Evolutionary conservation across 768 basidiomycete genomes (phyloP).

Genomic region (Psilocybe azurescens): DNA sequence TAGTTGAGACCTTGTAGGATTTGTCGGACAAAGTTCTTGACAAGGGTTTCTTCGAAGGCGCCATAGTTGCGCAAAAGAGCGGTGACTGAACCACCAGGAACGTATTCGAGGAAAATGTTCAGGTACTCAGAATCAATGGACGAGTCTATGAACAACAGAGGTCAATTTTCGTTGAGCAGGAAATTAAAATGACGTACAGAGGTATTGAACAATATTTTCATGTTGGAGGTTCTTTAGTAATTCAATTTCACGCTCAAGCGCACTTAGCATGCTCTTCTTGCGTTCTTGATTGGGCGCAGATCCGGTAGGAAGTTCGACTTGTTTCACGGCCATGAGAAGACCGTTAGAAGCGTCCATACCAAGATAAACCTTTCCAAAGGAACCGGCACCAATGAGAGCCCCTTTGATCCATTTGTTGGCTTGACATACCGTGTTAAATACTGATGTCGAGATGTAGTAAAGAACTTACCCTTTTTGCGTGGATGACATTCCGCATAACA

Average conservation of each 20-base stretch:
- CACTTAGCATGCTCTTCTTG: constrained; percentile 91
- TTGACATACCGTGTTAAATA: constrained; percentile 20
- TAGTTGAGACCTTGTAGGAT: constrained; percentile 90
- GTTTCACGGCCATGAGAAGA: constrained; percentile 96
- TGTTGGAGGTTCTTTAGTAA: constrained; percentile 92
- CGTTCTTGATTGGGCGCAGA: constrained; percentile 88
- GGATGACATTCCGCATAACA: constrained; percentile 35
- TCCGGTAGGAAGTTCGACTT: constrained; percentile 90
- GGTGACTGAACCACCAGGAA: constrained; percentile 93
- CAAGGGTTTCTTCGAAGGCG: constrained; percentile 91
- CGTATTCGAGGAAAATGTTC: constrained; percentile 97
- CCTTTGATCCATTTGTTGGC: constrained; percentile 98
- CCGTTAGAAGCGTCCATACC: constrained; percentile 94
- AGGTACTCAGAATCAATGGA: constrained; percentile 89
- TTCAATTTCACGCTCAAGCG: constrained; percentile 93
- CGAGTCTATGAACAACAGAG: constrained; percentile 64
- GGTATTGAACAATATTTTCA: constrained; percentile 97
- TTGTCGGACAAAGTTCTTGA: constrained; percentile 92
- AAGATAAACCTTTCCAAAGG: constrained; percentile 94
- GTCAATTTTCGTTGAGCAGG: neutral
- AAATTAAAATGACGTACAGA: constrained; percentile 62
- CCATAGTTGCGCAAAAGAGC: constrained; percentile 90
- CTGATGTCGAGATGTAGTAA: neutral
- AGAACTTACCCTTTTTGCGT: constrained; percentile 31
- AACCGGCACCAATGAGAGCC: constrained; percentile 92